These are phyloP conservation scores for Micromonas commoda DNA, from an alignment of 139 green algal genomes.

Conservation along the genomic window DNA sequence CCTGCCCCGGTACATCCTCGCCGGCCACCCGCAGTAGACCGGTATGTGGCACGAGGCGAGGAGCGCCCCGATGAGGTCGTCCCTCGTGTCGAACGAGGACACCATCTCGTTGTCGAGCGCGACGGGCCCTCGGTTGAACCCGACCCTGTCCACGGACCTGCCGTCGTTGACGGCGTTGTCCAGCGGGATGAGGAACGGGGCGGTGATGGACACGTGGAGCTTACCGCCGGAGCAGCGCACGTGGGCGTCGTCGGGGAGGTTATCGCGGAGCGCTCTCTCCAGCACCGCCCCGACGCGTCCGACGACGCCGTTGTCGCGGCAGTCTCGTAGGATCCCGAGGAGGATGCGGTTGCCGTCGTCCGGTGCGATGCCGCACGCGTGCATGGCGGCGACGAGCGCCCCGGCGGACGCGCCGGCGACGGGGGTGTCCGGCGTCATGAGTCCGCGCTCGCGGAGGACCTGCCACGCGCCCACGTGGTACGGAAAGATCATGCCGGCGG, in stretches of 20 bases:
- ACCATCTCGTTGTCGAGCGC: conserved; percentile 8
- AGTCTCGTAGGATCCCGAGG: not conserved
- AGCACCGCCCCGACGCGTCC: not conserved
- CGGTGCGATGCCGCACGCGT: not conserved
- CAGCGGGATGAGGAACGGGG: not conserved
- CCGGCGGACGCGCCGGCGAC: conserved; percentile 19
- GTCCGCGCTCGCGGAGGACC: not conserved
- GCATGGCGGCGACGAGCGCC: conserved; percentile 6
- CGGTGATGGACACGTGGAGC: not conserved
- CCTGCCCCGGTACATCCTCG: not conserved
- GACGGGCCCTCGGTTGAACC: not conserved
- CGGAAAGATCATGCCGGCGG: conserved; percentile 8
- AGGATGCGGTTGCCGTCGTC: conserved; percentile 4
- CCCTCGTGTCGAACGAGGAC: not conserved
- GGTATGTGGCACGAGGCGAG: conserved; percentile 24
- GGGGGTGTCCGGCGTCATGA: not conserved
- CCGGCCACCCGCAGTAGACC: conserved; percentile 15
- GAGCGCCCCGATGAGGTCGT: conserved; percentile 13
- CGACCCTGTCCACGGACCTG: not conserved
- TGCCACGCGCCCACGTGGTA: conserved; percentile 5
- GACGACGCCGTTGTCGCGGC: conserved; percentile 4
- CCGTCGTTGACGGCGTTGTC: not conserved
- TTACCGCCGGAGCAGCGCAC: conserved; percentile 7
- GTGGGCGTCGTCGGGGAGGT: conserved; percentile 9
- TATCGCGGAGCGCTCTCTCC: not conserved